phyloP scores from a whole-genome alignment of 495 filamentous ascomycete species.

The Talaromyces proteolyticus region DNA sequence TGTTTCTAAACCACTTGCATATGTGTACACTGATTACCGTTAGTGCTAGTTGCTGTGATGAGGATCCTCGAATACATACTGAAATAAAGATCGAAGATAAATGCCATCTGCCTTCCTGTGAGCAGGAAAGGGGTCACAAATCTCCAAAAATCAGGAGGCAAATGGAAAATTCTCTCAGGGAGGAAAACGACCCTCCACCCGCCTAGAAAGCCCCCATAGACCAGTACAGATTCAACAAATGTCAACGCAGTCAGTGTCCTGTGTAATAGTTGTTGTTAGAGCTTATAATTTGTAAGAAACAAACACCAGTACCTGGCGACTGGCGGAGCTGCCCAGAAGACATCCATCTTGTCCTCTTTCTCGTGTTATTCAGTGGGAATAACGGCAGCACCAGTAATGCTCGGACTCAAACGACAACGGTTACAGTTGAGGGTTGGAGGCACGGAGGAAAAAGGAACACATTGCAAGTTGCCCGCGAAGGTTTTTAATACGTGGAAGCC shows the following conservation, averaged over 20 bases:
- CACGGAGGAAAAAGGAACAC: not conserved
- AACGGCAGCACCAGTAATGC: not conserved
- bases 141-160: slow-evolving; percentile 67
- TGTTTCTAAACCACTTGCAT: slow-evolving; percentile 56
- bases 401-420: not conserved
- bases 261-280: slow-evolving; percentile 31
- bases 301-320: slow-evolving; percentile 53
- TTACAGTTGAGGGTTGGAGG: not conserved
- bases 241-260: slow-evolving; percentile 69
- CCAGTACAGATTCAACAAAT: slow-evolving; percentile 54
- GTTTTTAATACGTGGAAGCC: not conserved
- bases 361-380: not conserved
- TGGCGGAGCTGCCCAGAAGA: slow-evolving; percentile 65
- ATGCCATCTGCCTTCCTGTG: slow-evolving; percentile 53
- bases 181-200: slow-evolving; percentile 52
- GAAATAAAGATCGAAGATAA: slow-evolving; percentile 82
- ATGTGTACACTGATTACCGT: slow-evolving; percentile 51
- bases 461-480: not conserved
- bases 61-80: slow-evolving; percentile 36
- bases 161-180: slow-evolving; percentile 46
- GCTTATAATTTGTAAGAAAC: slow-evolving; percentile 9
- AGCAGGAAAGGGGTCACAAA: slow-evolving; percentile 67
- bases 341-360: slow-evolving; percentile 43
- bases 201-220: slow-evolving; percentile 54
- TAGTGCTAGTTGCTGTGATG: slow-evolving; percentile 15